Evolutionary conservation across 192 early-diverging fungal species (phyloP), one percentile per base, ranked within the genome.

Genomic region (Chytriomyces confervae): DNA sequence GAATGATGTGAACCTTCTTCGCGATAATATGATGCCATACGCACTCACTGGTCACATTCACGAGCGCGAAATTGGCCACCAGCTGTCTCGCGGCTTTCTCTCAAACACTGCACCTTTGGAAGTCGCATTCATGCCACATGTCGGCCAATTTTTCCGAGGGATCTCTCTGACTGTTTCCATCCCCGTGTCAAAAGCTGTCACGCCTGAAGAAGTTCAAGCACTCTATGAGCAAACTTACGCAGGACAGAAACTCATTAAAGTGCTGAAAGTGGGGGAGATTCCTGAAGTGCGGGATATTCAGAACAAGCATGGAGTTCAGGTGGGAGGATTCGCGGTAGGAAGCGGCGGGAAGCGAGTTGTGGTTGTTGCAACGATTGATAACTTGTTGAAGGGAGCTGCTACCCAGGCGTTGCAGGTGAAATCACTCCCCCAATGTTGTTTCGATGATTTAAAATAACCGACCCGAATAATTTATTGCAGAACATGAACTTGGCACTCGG

Each of bases 331-430:
- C 80, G 94, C 90, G 49, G 94, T 98, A 5, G 91, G 94, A 27
- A 65, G 70, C 8, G 78, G 85, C 53, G 83, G 86, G 60, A 91
- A 92, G 79, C 84, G 97, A 60, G 95, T 91, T 3, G 96, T 98
- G 13, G 85, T 99, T 7, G 91, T 94, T 29, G 93, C 93, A 9
- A 97, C 96, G 2, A 93, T 99, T 71, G 98, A 98, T 80, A 99
- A 99, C 72, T 80, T 99, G 81, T 89, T 98, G 67, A 99, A 99
- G 90, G 98, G 98, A 6, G 97, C 97, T 24, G 98, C 98, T 1
- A 99, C 97, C n/a, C 98, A 99, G 84, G 96, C 96, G 16, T 83
- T 98, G 48, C 95, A 97, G 88, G 89, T 91, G 71, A 71, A 47
- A 20, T 24, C 36, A n/a, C 8, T 7, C 53, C 1, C 69, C 43